Conservation (phyloP, 1,284 basidiomycete species). For the Apiotrichum sp. region DNA sequence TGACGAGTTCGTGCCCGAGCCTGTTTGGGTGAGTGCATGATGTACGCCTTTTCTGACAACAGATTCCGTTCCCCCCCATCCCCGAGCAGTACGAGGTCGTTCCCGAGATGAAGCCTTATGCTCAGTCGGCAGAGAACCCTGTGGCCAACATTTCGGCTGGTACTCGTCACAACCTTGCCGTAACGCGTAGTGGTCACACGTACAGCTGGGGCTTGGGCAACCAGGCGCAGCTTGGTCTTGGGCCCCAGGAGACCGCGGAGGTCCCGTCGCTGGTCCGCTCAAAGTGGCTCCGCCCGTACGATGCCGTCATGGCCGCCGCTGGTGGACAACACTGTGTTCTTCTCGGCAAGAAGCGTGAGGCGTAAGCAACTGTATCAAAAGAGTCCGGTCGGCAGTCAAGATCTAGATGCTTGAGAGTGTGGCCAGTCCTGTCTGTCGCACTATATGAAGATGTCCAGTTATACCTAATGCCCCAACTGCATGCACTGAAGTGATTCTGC, state of each 20-base stretch:
- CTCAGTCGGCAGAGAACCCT: conserved; percentile 53
- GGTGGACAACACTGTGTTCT: conserved; percentile 52
- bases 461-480: no score
- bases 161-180: conserved; percentile 73
- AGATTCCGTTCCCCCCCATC: conserved; percentile 60
- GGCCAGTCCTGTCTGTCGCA: no score
- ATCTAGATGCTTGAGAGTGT: not conserved
- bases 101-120: conserved; percentile 45
- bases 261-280: conserved; percentile 60
- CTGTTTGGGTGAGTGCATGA: conserved; percentile 38
- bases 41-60: conserved; percentile 7
- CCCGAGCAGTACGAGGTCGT: conserved; percentile 47
- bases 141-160: conserved; percentile 71
- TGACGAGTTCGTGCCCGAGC: conserved; percentile 56
- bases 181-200: conserved; percentile 67
- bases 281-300: conserved; percentile 46
- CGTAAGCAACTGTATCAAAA: not conserved
- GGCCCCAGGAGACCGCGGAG: conserved; percentile 48
- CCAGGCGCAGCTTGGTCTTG: conserved; percentile 50
- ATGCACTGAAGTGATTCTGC: no score
- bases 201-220: conserved; percentile 81
- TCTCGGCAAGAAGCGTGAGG: conserved; percentile 17
- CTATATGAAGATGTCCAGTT: no score
- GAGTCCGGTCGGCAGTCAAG: not conserved
- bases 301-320: conserved; percentile 45